Conservation (phyloP, 768 basidiomycete species). For the Boletellus emodensis region DNA sequence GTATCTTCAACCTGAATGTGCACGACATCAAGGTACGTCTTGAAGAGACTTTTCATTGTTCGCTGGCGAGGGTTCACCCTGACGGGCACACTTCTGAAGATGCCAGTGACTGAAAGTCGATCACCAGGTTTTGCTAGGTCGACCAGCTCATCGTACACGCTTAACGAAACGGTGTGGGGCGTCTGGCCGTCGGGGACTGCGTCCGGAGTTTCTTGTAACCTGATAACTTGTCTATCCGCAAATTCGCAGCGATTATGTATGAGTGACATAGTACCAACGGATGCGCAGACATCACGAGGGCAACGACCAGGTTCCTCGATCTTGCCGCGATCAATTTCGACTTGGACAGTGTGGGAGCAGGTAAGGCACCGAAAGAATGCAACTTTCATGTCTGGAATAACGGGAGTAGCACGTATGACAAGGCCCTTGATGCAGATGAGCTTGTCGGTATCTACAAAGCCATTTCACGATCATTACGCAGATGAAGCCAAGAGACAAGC, state of each 20-base stretch:
- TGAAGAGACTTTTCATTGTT: conserved; percentile 92
- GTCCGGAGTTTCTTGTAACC: conserved; percentile 96
- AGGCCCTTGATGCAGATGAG: conserved; percentile 94
- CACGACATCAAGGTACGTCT: conserved; percentile 95
- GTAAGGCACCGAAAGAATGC: conserved; percentile 97
- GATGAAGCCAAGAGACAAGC: conserved; percentile 10
- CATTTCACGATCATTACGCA: neutral
- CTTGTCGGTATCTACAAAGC: conserved; percentile 86
- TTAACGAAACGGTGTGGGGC: conserved; percentile 93
- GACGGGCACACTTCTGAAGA: conserved; percentile 94
- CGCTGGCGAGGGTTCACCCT: conserved; percentile 90
- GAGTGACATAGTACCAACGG: conserved; percentile 86
- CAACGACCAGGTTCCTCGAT: conserved; percentile 91
- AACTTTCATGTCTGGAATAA: conserved; percentile 98
- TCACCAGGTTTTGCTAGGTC: conserved; percentile 97
- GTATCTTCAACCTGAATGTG: conserved; percentile 69
- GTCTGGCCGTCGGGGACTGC: conserved; percentile 98
- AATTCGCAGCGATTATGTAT: conserved; percentile 98
- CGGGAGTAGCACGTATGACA: conserved; percentile 94
- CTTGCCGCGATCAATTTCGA: conserved; percentile 96
- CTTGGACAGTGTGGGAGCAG: conserved; percentile 95
- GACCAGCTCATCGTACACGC: conserved; percentile 98
- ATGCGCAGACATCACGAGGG: conserved; percentile 88
- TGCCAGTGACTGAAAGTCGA: conserved; percentile 83
- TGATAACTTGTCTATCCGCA: conserved; percentile 91